Percentiles rank a stretch among this genome's conserved stretches.
These are phyloP conservation scores for Pleurotus tuber-regium DNA, from an alignment of 768 basidiomycete genomes.

Conservation along the genomic window DNA sequence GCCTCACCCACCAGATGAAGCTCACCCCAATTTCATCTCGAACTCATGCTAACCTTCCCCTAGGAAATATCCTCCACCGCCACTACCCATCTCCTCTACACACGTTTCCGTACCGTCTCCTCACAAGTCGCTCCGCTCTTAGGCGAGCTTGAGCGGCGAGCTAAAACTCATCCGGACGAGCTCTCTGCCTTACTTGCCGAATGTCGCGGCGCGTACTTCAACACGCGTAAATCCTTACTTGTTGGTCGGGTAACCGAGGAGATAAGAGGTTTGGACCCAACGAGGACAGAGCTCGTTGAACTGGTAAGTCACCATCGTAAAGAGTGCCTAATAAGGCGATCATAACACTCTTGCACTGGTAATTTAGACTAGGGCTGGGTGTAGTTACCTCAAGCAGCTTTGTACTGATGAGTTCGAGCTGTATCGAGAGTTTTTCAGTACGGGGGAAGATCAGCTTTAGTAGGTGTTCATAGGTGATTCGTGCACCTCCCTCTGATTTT, in stretches of 20 bases:
- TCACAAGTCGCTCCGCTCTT: slow-evolving; percentile 74
- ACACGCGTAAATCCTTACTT: slow-evolving; percentile 67
- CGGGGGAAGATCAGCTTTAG: slow-evolving; percentile 69
- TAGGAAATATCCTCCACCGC: slow-evolving; percentile 80
- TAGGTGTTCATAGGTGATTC: too few relatives aligned
- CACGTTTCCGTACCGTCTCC: slow-evolving; percentile 77
- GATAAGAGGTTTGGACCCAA: slow-evolving; percentile 79
- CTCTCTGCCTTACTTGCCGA: slow-evolving; percentile 77
- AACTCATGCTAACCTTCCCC: background rate
- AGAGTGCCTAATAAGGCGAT: too few relatives aligned
- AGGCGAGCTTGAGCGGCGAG: slow-evolving; percentile 81
- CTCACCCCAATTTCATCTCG: background rate
- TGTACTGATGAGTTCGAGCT: slow-evolving; percentile 89
- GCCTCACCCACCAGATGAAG: background rate
- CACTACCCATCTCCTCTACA: slow-evolving; percentile 83
- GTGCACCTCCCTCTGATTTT: too few relatives aligned
- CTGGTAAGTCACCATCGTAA: too few relatives aligned
- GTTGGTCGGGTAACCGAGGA: slow-evolving; percentile 75
- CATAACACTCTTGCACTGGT: too few relatives aligned
- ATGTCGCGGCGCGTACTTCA: slow-evolving; percentile 85
- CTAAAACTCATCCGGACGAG: slow-evolving; percentile 77
- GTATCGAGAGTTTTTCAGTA: slow-evolving; percentile 82
- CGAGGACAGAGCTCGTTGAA: slow-evolving; percentile 80
- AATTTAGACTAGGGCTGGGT: slow-evolving; percentile 94
- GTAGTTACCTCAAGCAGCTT: slow-evolving; percentile 88